A percentile compares a stretch with the other conserved stretches of the same genome.
These are phyloP conservation scores for Rhynchosporium graminicola DNA, from an alignment of 2,329 filamentous ascomycete genomes.

Conservation along the genomic window DNA sequence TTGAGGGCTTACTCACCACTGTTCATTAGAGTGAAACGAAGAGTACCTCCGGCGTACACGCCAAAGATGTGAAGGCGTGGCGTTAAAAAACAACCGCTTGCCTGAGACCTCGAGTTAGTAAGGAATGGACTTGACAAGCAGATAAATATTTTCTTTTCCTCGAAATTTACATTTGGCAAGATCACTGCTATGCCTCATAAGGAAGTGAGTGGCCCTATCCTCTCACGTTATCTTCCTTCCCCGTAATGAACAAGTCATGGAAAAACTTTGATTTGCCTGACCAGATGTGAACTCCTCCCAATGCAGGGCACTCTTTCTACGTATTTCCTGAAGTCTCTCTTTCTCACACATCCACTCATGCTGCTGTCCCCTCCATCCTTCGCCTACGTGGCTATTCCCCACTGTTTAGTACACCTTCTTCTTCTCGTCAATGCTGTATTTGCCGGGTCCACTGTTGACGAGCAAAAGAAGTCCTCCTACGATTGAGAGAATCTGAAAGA, in stretches of 20 bases:
- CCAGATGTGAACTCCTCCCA: conserved; percentile 34
- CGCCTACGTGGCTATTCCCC: not conserved
- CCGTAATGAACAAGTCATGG: conserved; percentile 9
- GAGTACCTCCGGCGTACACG: too few relatives aligned
- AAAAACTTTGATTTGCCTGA: conserved; percentile 17
- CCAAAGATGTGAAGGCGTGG: too few relatives aligned
- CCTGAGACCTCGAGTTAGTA: too few relatives aligned
- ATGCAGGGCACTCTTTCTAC: conserved; percentile 33
- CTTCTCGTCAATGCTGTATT: conserved; percentile 99
- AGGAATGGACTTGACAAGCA: too few relatives aligned
- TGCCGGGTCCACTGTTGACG: conserved; percentile 97
- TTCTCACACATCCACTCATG: conserved; percentile 17
- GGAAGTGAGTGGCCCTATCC: conserved; percentile 11
- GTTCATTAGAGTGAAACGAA: too few relatives aligned
- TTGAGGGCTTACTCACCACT: too few relatives aligned
- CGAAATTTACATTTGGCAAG: conserved; percentile 24
- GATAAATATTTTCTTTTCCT: conserved; percentile 5
- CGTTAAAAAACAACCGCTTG: too few relatives aligned
- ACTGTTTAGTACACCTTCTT: conserved; percentile 91
- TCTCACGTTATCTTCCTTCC: conserved; percentile 13
- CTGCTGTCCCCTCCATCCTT: conserved; percentile 3
- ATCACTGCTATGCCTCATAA: conserved; percentile 23
- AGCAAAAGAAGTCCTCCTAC: conserved; percentile 94
- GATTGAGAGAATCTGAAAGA: conserved; percentile 99
- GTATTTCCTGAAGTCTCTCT: conserved; percentile 26